Base-by-base conservation (phyloP, 2,329 filamentous ascomycete species). In the Epichloe glyceriae region DNA sequence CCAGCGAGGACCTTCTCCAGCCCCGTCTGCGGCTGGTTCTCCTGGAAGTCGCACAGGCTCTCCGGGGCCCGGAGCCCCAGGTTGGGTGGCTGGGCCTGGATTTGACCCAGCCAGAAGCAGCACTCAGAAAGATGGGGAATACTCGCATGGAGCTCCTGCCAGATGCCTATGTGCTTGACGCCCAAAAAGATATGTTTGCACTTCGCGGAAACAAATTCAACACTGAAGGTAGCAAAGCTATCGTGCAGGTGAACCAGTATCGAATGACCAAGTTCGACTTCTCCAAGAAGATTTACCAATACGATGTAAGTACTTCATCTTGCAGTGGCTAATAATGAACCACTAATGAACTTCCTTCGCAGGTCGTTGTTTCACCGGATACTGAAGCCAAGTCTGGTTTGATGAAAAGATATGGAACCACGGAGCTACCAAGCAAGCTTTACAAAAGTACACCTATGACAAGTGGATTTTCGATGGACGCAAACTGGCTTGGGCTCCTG, bases 391-490 rank as follows among this genome's bases (percentile, higher is more conserved):
- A 68, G 3, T 73, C 76, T 4, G 76, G 77, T 4, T 70, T 93
- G 4, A 75, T 88, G 59, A 82, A 80, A 89, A 87, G 62, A 77
- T 89, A 30, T 96, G 88, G 88, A 69, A 79, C 1, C 85, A 83
- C 1, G 70, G 75, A 1, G 66, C 69, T 0, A 74, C 89, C 6
- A 77, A 85, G 62, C 54, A 66, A 0, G 67, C 68, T 3, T 68
- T 90, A 1, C 69, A 71, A 2, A 66, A 70, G 2, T 71, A 72
- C 52, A 70, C 67, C 5, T 64, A 64, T 17, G 61, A 59, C 4
- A 61, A 58, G 41, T 88, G 84, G 78, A 78, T 96, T 51, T 89
- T 81, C 59, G 89, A 97, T 68, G 87, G 88, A 30, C 83, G 84
- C 60, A 88, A 85, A 65, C 75, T 98, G 45, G 90, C 88, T 15